Percentiles rank a stretch among this genome's conserved stretches.
phyloP scores from a whole-genome alignment of 2,329 filamentous ascomycete species.

The Alternaria brassicae region DNA sequence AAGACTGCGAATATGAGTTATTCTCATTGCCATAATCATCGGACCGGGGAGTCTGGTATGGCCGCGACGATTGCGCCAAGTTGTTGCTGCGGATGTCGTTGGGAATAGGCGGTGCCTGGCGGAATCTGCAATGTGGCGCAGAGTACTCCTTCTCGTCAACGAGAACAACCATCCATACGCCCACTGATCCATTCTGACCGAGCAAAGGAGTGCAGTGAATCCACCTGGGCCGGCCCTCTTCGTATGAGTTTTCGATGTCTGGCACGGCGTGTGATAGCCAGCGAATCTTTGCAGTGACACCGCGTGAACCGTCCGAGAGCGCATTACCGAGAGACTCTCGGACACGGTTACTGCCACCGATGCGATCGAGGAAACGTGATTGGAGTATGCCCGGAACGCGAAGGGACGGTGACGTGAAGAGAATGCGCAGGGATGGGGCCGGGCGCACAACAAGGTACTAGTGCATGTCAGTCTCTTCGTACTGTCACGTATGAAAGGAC shows the following conservation, averaged over 20 bases:
- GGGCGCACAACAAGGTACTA: slow-evolving; percentile 59
- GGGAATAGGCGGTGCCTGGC: slow-evolving; percentile 42
- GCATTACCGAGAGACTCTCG: slow-evolving; percentile 64
- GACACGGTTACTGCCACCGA: slow-evolving; percentile 60
- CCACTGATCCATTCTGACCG: slow-evolving; percentile 70
- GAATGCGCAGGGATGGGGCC: slow-evolving; percentile 57
- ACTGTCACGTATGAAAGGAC: not conserved
- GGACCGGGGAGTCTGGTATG: slow-evolving; percentile 3
- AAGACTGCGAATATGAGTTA: not conserved
- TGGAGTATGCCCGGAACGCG: slow-evolving; percentile 59
- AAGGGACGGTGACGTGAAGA: slow-evolving; percentile 59
- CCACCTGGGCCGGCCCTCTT: slow-evolving; percentile 71
- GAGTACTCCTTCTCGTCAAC: slow-evolving; percentile 62
- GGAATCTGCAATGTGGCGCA: slow-evolving; percentile 34
- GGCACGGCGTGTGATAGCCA: slow-evolving; percentile 61
- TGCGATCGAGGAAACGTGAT: slow-evolving; percentile 57
- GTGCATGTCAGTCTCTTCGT: slow-evolving; percentile 13
- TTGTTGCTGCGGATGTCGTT: slow-evolving; percentile 31
- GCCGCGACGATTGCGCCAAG: not conserved
- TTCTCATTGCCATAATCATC: slow-evolving; percentile 19
- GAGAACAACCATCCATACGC: slow-evolving; percentile 80
- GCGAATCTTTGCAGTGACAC: slow-evolving; percentile 76
- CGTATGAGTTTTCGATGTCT: slow-evolving; percentile 54
- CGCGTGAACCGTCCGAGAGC: slow-evolving; percentile 67
- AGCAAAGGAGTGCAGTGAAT: slow-evolving; percentile 78